Evolutionary conservation across 768 basidiomycete species (phyloP).

Genomic region (Calocybe cyanea): DNA sequence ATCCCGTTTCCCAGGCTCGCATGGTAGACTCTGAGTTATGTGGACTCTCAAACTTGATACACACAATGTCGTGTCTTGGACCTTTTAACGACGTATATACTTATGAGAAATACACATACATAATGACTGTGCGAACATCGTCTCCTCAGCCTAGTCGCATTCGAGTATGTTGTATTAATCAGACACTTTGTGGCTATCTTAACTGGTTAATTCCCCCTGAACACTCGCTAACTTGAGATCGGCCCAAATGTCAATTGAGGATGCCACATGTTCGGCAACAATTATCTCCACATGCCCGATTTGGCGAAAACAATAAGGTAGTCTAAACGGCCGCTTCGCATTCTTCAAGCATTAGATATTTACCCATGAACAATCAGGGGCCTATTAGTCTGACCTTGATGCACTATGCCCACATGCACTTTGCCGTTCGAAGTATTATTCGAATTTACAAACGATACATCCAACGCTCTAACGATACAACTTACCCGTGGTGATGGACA

Average conservation of each 20-base stretch:
- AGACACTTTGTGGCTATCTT: too few species aligned
- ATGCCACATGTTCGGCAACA: slow-evolving; percentile 10
- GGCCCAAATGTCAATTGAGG: background rate
- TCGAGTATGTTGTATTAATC: too few species aligned
- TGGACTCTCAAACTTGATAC: background rate
- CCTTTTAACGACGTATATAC: too few species aligned
- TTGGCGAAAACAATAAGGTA: slow-evolving; percentile 28
- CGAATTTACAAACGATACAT: slow-evolving; percentile 47
- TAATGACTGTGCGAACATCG: too few species aligned
- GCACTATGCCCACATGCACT: slow-evolving; percentile 44
- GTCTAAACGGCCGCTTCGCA: slow-evolving; percentile 13
- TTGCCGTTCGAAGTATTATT: slow-evolving; percentile 49
- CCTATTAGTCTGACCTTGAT: slow-evolving; percentile 6
- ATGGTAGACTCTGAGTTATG: slow-evolving; percentile 11
- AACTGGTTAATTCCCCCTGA: too few species aligned
- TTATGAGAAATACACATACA: too few species aligned
- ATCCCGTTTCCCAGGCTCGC: slow-evolving; percentile 29
- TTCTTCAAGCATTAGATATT: slow-evolving; percentile 13
- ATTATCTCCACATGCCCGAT: slow-evolving; percentile 18
- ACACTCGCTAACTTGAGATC: too few species aligned
- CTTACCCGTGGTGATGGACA: slow-evolving; percentile 27
- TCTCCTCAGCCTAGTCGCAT: too few species aligned
- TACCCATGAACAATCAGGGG: slow-evolving; percentile 6
- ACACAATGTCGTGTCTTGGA: too few species aligned
- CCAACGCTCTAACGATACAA: slow-evolving; percentile 35